phyloP scores from a whole-genome alignment of 2,329 filamentous ascomycete species.

The Ophidiomyces ophidiicola region DNA sequence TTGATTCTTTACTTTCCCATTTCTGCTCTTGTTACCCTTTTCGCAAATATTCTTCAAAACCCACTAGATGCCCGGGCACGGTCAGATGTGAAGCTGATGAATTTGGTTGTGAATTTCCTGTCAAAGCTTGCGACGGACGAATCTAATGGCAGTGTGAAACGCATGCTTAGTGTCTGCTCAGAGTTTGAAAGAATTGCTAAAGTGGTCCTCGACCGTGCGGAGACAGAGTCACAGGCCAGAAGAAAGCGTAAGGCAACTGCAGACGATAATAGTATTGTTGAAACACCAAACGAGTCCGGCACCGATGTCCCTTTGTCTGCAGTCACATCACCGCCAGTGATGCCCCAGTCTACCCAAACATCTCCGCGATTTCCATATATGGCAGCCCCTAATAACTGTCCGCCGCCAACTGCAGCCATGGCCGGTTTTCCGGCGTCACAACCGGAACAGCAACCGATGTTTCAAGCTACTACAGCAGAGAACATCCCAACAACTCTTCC shows the following conservation, averaged over 20 bases:
- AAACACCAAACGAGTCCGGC: constrained; percentile 14
- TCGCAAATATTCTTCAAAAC: constrained; percentile 93
- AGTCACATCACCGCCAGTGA: background rate
- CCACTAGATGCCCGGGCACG: constrained; percentile 78
- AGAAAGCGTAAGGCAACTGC: constrained; percentile 73
- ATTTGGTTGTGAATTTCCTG: constrained; percentile 80
- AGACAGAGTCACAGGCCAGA: constrained; percentile 66
- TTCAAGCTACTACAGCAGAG: constrained; percentile 3
- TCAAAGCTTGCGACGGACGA: constrained; percentile 81
- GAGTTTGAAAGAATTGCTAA: constrained; percentile 93
- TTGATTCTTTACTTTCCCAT: constrained; percentile 94
- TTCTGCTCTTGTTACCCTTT: constrained; percentile 83
- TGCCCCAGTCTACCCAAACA: constrained; percentile 4
- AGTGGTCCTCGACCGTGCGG: constrained; percentile 78
- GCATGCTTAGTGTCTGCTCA: constrained; percentile 87
- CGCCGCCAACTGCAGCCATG: constrained; percentile 1
- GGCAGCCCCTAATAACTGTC: background rate
- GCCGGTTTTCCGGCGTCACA: constrained; percentile 9
- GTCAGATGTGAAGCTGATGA: constrained; percentile 84
- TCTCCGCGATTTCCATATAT: constrained; percentile 7
- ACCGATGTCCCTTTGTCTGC: background rate
- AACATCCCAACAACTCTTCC: constrained; percentile 1
- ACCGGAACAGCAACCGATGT: constrained; percentile 4
- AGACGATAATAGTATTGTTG: constrained; percentile 23
- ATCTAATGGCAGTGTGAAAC: constrained; percentile 77